Evolutionary conservation across 805 yeast species (phyloP).

Genomic region (Cyberlindnera samutprakarnensis): DNA sequence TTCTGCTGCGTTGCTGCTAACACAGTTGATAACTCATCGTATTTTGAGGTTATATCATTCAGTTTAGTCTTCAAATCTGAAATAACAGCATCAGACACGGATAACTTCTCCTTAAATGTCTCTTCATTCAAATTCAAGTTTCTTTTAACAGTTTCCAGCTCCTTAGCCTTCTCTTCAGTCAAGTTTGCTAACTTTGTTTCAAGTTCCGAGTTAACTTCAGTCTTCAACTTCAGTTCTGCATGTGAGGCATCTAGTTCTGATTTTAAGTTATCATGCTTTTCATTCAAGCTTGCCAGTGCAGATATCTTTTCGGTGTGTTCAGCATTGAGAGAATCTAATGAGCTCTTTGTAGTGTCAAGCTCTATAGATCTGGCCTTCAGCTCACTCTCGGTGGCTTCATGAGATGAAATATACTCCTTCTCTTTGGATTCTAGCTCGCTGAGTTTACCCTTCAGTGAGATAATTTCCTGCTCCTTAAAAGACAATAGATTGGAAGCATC

Average conservation of each 20-base stretch:
- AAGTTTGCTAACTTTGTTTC: background rate
- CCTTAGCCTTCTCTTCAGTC: background rate
- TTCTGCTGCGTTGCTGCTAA: constrained; percentile 2
- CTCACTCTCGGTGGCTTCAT: background rate
- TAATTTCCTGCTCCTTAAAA: constrained; percentile 2
- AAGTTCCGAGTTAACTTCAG: background rate
- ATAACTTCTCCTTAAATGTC: constrained; percentile 5
- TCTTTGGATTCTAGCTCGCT: background rate
- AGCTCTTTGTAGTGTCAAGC: background rate
- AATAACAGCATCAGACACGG: constrained; percentile 6
- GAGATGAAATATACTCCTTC: background rate
- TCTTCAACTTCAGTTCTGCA: background rate
- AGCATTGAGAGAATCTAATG: too few relatives aligned
- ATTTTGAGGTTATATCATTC: constrained; percentile 2
- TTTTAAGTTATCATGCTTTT: background rate
- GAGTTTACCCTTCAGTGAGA: constrained; percentile 2
- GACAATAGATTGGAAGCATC: constrained; percentile 4
- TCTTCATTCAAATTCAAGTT: constrained; percentile 5
- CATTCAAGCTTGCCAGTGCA: too few relatives aligned
- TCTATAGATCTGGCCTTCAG: background rate
- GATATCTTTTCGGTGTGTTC: too few relatives aligned
- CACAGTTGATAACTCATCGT: constrained; percentile 1
- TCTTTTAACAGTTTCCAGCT: constrained; percentile 1
- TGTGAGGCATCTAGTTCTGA: background rate
- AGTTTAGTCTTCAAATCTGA: constrained; percentile 13